Base-by-base conservation (phyloP, 139 green algal species). In the Raphidocelis subcapitata region DNA sequence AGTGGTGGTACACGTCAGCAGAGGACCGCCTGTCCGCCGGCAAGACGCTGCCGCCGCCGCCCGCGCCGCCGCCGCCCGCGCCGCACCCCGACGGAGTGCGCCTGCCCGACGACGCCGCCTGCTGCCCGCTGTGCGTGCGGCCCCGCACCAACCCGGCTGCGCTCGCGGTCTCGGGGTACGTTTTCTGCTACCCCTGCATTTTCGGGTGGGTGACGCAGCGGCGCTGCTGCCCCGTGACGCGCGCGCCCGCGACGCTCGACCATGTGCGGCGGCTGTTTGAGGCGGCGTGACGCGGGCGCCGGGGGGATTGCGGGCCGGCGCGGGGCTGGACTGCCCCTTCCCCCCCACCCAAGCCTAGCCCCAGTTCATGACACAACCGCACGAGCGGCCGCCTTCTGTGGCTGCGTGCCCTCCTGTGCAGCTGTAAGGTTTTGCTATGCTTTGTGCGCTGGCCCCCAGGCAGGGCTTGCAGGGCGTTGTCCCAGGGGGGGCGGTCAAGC, bases 1-100 rank as follows among this genome's bases (percentile, higher is more conserved):
- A 98, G 84, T 98, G 93, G 93, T 98, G 93, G 93, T 98, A 94
- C 75, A 90, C 80, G 3, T 90, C 90, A 15, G 93, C 82, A 5
- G 93, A 98, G 75, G 82, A 89, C 44, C 66, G 79, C 29, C 70
- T 98, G 57, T 77, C 82, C 0, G 59, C 62, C 0, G 56, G 67
- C 2, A 79, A 85, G 44, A 74, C 77, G 4, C 74, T 92, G 67
- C 80, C 89, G 14, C 73, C 79, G 14, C 84, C 83, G 12, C 84
- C 85, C 5, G 78, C 85, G 29, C 90, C 90, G 18, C 82, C 87
- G 5, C 82, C 88, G 4, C 88, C 88, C 1, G 65, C 49, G 26
- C 84, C 85, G 1, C 54, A 82, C 24, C 67, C 68, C 5, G 65
- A 75, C 3, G 91, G 93, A 1, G 56, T 95, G 4, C 35, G 69